Conservation (phyloP, 1,139 yeast species). For the Taiozyma sp. region DNA sequence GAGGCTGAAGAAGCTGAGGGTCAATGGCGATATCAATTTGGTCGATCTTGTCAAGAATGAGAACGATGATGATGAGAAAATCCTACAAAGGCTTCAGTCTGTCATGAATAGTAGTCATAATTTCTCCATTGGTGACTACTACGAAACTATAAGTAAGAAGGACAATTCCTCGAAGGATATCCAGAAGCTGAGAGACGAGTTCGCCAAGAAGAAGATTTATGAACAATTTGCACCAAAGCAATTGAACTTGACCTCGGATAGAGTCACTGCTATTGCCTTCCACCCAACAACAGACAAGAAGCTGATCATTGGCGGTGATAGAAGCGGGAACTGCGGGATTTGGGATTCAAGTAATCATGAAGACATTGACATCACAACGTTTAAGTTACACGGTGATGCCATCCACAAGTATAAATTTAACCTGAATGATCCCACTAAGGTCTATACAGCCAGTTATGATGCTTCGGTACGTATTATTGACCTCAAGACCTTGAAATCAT, state of each 20-base stretch:
- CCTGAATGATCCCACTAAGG: slow-evolving; percentile 41
- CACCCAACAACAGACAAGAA: slow-evolving; percentile 67
- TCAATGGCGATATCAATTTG: slow-evolving; percentile 58
- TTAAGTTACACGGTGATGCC: slow-evolving; percentile 73
- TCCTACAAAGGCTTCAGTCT: slow-evolving; percentile 34
- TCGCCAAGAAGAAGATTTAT: slow-evolving; percentile 45
- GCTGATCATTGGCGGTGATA: slow-evolving; percentile 81
- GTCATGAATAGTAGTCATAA: slow-evolving; percentile 40
- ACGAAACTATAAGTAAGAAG: slow-evolving; percentile 39
- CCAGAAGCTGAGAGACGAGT: slow-evolving; percentile 43
- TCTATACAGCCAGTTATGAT: slow-evolving; percentile 77
- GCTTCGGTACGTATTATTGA: slow-evolving; percentile 77
- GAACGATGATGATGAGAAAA: slow-evolving; percentile 29
- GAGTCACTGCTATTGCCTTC: slow-evolving; percentile 68
- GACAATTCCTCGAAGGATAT: slow-evolving; percentile 33
- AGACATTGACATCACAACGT: slow-evolving; percentile 47
- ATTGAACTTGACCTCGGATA: slow-evolving; percentile 61
- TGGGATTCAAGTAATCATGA: slow-evolving; percentile 66
- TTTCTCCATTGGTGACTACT: slow-evolving; percentile 77
- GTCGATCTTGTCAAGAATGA: slow-evolving; percentile 44
- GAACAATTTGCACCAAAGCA: slow-evolving; percentile 62
- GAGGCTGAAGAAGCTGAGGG: slow-evolving; percentile 44
- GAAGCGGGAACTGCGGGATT: slow-evolving; percentile 76
- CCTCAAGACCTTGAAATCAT: slow-evolving; percentile 50
- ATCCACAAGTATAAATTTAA: slow-evolving; percentile 60